Evolutionary conservation across 2,329 filamentous ascomycete genomes (phyloP).

Genomic region (Fusarium camptoceras): DNA sequence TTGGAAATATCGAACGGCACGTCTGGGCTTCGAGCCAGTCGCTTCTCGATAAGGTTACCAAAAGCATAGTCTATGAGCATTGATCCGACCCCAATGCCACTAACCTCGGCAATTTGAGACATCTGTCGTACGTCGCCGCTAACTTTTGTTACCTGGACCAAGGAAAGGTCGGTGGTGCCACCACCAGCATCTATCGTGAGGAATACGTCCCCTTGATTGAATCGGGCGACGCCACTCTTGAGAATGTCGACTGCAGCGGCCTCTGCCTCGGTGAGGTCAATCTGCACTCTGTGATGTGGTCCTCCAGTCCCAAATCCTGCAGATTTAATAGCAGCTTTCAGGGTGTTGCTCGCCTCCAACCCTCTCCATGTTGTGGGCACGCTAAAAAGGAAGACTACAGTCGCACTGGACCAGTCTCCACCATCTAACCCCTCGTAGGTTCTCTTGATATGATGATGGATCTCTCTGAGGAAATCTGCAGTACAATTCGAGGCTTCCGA

Average conservation of each 20-base stretch:
- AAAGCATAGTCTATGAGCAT: background rate
- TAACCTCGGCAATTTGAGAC: background rate
- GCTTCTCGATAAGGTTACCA: background rate
- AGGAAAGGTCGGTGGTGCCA: background rate
- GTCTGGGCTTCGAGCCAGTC: background rate
- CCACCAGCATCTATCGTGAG: background rate
- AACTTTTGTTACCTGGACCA: background rate
- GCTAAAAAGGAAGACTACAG: background rate
- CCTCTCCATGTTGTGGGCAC: slow-evolving; percentile 1
- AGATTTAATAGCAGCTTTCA: background rate
- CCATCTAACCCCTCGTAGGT: background rate
- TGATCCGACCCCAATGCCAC: background rate
- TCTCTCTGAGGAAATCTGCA: background rate
- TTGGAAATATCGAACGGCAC: background rate
- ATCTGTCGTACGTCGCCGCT: background rate
- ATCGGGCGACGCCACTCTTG: background rate
- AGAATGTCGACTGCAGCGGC: background rate
- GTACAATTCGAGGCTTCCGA: background rate
- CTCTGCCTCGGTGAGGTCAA: background rate
- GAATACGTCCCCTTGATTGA: background rate
- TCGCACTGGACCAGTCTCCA: background rate
- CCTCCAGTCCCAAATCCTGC: background rate
- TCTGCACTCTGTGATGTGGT: background rate
- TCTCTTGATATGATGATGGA: background rate
- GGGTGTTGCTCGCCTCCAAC: background rate